Evolutionary conservation across 345 rosid species (phyloP), one percentile per base, ranked within the genome.

Genomic region (Cardamine occulta): DNA sequence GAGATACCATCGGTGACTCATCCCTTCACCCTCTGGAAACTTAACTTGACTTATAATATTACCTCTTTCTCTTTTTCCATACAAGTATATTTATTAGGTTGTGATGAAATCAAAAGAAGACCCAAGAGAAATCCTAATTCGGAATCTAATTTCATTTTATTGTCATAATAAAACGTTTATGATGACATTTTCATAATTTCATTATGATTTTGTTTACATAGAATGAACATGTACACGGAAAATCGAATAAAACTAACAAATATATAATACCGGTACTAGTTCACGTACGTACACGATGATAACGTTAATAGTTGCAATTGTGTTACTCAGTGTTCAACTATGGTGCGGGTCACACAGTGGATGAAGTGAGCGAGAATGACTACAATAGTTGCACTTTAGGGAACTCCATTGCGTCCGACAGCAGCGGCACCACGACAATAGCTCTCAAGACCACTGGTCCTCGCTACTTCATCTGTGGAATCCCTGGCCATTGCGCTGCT

Each of bases 321-420:
- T 52, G 26, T 75, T 40, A 51, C 35, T 13, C 45, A 93, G 97
- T 83, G 64, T 91, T 91, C 81, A 89, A 87, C 78, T 93, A 85
- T 58, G 87, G 84, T 23, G 56, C 74, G 21, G 84, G 87, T 42
- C 93, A 89, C 84, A 74, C 90, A 4, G 95, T 86, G 61, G 95
- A 84, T 57, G 96, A 89, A 81, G 99, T 95, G 63, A 83, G 86
- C 76, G 79, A 74, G 9, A 89, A 86, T 74, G 96, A 90, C 86
- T 95, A 92, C 89, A 77, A 63, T 13, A 28, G 88, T 55, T 95
- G 99, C 81, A 86, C 84, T 1, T 52, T 71, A 28, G 90, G 88
- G 17, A 91, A 90, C 65, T 59, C 91, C 35, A 79, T 90, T 80
- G 54, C 70, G n/a, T 63, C 91, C n/a, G 94, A 89, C 73, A 89